phyloP scores from a whole-genome alignment of 345 rosid genomes.

The Syzygium aqueum region DNA sequence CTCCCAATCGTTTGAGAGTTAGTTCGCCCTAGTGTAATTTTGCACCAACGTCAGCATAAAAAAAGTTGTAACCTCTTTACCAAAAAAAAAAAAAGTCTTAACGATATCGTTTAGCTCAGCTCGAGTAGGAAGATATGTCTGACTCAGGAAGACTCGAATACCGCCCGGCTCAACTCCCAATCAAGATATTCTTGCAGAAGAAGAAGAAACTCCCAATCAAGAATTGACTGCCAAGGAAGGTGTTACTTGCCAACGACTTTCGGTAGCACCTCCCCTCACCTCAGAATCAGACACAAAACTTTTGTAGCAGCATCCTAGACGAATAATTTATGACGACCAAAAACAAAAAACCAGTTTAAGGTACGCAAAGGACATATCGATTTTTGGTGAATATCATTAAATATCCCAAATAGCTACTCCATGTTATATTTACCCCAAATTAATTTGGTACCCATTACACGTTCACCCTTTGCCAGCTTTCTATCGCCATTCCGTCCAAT shows the following conservation, averaged over 20 bases:
- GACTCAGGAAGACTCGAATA: background rate
- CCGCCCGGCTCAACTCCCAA: background rate
- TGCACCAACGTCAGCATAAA: background rate
- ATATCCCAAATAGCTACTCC: background rate
- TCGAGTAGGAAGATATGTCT: background rate
- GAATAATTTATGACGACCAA: too few relatives aligned
- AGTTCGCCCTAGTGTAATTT: background rate
- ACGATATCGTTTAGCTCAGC: background rate
- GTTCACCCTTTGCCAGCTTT: rapidly evolving
- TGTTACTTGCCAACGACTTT: background rate
- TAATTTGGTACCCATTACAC: background rate
- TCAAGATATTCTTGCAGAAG: background rate
- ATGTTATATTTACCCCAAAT: background rate
- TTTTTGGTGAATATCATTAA: background rate
- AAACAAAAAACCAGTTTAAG: too few relatives aligned
- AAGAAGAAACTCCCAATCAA: background rate
- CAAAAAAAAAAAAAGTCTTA: background rate
- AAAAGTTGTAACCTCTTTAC: background rate
- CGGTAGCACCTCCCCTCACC: background rate
- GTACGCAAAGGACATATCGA: too few relatives aligned
- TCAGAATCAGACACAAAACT: background rate
- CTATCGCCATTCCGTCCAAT: background rate
- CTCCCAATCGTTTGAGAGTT: background rate
- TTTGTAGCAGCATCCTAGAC: background rate
- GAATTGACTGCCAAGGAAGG: background rate